Base-by-base conservation (phyloP, 495 filamentous ascomycete genomes). In the Penicillium chermesinum region DNA sequence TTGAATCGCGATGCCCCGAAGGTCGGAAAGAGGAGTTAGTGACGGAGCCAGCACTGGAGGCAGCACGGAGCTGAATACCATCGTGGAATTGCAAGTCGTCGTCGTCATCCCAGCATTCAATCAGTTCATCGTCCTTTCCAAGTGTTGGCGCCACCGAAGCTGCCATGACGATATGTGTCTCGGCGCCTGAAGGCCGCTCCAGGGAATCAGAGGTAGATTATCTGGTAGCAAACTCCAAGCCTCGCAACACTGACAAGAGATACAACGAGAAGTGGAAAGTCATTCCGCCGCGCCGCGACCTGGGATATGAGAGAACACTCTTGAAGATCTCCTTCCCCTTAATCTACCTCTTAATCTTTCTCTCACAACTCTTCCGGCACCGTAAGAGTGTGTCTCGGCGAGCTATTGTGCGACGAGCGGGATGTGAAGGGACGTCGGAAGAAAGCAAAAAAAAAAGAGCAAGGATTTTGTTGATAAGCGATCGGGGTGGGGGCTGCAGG, bases 31-130 rank as follows among this genome's bases (percentile, higher is more conserved):
- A 73, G 18, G 67, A 72, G 50, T 71, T 70, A 18, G 67, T 65
- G n/a, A 72, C 58, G 13, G 75, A 78, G 19, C 81, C 79, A 42
- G 81, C 75, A 25, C 77, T 75, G 35, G 85, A 81, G 46, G 79
- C 74, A 63, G 80, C 73, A 55, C 82, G 78, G 60, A 89, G 72
- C 49, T 82, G 79, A 42, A 87, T 69, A 52, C 85, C 81, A 48
- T 87, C 86, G 49, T 79, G 78, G 44, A 85, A 83, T 62, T 91
- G 81, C 45, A 93, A 66, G 55, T 95, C 76, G 54, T 82, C 84
- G 60, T 91, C 88, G 55, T 94, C 86, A 66, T 91, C 89, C 90
- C 91, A 95, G 62, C 81, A 88, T 63, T 96, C 91, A 30, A 89
- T 74, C 15, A 72, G 67, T 34, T 79, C 78, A 43, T 85, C 75